Evolutionary conservation across 495 filamentous ascomycete genomes (phyloP), one percentile per base, ranked within the genome.

Genomic region (Podospora pseudoanserina): DNA sequence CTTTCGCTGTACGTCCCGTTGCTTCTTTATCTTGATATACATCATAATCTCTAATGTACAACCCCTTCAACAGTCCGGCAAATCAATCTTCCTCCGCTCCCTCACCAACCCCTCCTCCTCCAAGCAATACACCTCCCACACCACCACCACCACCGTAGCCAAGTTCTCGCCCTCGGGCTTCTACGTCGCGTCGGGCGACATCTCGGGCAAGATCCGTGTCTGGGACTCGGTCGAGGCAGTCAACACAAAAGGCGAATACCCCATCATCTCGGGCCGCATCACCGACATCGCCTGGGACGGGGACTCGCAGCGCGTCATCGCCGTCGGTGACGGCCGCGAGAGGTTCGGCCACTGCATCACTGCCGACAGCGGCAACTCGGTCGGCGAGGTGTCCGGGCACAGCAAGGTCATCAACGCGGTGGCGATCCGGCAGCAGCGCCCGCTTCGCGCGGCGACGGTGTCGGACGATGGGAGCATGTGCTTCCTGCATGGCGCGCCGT

Each of bases 281-380:
- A 95, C 95, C 76, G 95, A 98, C 75, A 83, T 99, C 61, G 93
- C 94, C 13, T 99, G 95, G 94, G 95, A 98, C 77, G 96, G 94
- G 60, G 95, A 99, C 78, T 94, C 91, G 62, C 93, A 97, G 81
- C 90, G 95, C 27, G 91, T 99, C 63, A 96, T 97, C 69, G 96
- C 94, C 11, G 96, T 98, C 20, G 95, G 95, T 26, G 90, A 97
- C 67, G 95, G 95, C 18, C 94, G 94, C 76, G 93, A 98, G 78
- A 87, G 92, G 64, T 97, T 90, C 78, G 96, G 95, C 18, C 93
- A 94, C 75, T 96, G 91, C 81, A 92, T 98, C 74, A 97, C 92
- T 6, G 94, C 92, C 74, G 96, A 98, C 74, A 94, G 90, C 74
- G 95, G 96, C 70, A 98, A 97, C 80, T 92, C 88, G 34, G 95